Evolutionary conservation across 2,329 filamentous ascomycete genomes (phyloP).

Genomic region (Endothia cerciana): DNA sequence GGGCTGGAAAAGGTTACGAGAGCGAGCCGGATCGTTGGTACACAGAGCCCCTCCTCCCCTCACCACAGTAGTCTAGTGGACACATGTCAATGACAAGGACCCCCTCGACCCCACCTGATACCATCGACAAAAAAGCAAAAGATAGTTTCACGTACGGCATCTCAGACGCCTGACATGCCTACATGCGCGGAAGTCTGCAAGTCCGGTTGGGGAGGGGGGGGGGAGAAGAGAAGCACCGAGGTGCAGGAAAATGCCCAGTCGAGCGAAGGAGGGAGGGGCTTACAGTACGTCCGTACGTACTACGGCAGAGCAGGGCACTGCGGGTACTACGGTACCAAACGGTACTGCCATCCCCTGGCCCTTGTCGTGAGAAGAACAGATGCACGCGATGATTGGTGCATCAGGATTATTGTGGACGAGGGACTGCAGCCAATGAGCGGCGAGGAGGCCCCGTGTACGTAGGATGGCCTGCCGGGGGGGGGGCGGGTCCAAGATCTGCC

Average conservation of each 20-base stretch:
- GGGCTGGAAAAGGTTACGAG: background rate
- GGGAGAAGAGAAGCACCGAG: background rate
- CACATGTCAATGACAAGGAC: background rate
- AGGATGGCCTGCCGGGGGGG: too few relatives aligned
- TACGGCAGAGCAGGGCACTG: too few relatives aligned
- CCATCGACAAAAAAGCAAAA: background rate
- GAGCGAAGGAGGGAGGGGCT: too few relatives aligned
- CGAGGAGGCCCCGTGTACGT: background rate
- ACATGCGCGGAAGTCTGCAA: background rate
- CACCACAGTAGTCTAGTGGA: background rate
- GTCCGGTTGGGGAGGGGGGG: too few relatives aligned
- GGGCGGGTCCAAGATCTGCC: too few relatives aligned
- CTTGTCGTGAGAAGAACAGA: too few relatives aligned
- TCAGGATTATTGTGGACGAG: background rate
- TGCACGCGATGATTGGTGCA: slow-evolving; percentile 26
- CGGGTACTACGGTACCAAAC: too few relatives aligned
- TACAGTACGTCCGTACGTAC: too few relatives aligned
- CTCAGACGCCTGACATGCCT: background rate
- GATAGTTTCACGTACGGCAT: too few relatives aligned
- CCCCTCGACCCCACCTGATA: background rate
- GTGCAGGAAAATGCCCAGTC: too few relatives aligned
- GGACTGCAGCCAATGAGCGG: slow-evolving; percentile 15
- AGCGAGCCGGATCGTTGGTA: background rate
- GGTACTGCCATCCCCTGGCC: too few relatives aligned
- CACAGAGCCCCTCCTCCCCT: too few relatives aligned